Percentiles rank a stretch among this genome's conserved stretches.
Evolutionary conservation across 2,329 filamentous ascomycete species (phyloP).

Genomic region (Neonectria sp.): DNA sequence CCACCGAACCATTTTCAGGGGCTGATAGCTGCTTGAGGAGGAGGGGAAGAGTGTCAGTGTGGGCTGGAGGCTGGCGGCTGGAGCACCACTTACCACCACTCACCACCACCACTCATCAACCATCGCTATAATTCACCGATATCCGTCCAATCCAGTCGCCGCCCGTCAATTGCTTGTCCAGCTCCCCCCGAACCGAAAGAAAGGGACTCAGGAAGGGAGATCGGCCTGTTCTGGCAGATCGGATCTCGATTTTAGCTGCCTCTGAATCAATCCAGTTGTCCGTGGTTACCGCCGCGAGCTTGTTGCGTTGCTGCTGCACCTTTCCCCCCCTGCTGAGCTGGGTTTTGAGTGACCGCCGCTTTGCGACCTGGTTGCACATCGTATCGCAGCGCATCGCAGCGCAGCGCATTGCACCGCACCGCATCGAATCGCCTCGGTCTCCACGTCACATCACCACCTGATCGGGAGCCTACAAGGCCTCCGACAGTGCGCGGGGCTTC

Average conservation of each 20-base stretch:
- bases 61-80: constrained; percentile 24
- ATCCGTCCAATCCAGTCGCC: constrained; percentile 10
- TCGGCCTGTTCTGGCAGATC: constrained; percentile 50
- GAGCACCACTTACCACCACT: constrained; percentile 22
- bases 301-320: neutral
- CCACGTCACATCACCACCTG: constrained; percentile 39
- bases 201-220: constrained; percentile 12
- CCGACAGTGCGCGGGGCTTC: constrained; percentile 30
- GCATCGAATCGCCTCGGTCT: constrained; percentile 34
- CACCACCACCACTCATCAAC: constrained; percentile 4
- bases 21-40: constrained; percentile 27
- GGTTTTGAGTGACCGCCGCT: constrained; percentile 28
- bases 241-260: constrained; percentile 55
- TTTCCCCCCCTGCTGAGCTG: constrained; percentile 15
- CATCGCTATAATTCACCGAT: constrained; percentile 20
- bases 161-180: neutral
- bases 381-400: constrained; percentile 29
- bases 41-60: constrained; percentile 21
- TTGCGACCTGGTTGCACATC: constrained; percentile 36
- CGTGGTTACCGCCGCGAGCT: constrained; percentile 19
- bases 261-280: constrained; percentile 37
- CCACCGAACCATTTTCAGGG: constrained; percentile 43
- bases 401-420: constrained; percentile 3
- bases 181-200: constrained; percentile 8
- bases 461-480: constrained; percentile 40